A percentile compares a stretch with the other conserved stretches of the same genome.
These are phyloP conservation scores for Gremmenia infestans DNA, from an alignment of 2,329 filamentous ascomycete species.

Conservation along the genomic window DNA sequence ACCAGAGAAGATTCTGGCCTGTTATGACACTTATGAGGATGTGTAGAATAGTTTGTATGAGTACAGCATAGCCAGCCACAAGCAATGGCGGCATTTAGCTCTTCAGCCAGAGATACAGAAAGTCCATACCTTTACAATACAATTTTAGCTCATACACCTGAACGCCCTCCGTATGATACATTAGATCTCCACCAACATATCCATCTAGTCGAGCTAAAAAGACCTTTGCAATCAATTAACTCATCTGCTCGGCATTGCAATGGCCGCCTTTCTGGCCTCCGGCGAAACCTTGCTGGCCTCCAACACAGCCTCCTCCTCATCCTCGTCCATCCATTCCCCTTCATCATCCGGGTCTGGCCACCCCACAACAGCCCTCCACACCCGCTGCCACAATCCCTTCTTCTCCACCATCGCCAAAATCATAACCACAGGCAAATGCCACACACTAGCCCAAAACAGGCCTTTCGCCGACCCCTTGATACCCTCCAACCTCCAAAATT, in stretches of 20 bases:
- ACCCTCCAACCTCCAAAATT: constrained; percentile 76
- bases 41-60: constrained; percentile 9
- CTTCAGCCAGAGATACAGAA: neutral
- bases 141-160: constrained; percentile 3
- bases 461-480: constrained; percentile 74
- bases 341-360: constrained; percentile 49
- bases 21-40: constrained; percentile 5
- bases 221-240: neutral
- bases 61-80: neutral
- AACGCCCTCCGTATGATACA: neutral
- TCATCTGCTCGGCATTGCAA: constrained; percentile 8
- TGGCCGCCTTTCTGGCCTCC: constrained; percentile 6
- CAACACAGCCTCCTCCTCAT: constrained; percentile 31
- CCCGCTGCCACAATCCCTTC: constrained; percentile 81
- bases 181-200: no score
- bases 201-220: no score
- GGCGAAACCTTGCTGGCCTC: constrained; percentile 9
- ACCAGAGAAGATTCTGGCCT: neutral
- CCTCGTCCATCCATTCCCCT: constrained; percentile 30
- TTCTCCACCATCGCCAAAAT: constrained; percentile 89
- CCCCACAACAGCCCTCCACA: constrained; percentile 67
- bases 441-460: constrained; percentile 96
- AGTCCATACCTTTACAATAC: neutral
- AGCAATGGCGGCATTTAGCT: neutral
- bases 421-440: constrained; percentile 87